phyloP scores from a whole-genome alignment of 1,284 basidiomycete species.

The Sanguinoderma infundibulare region DNA sequence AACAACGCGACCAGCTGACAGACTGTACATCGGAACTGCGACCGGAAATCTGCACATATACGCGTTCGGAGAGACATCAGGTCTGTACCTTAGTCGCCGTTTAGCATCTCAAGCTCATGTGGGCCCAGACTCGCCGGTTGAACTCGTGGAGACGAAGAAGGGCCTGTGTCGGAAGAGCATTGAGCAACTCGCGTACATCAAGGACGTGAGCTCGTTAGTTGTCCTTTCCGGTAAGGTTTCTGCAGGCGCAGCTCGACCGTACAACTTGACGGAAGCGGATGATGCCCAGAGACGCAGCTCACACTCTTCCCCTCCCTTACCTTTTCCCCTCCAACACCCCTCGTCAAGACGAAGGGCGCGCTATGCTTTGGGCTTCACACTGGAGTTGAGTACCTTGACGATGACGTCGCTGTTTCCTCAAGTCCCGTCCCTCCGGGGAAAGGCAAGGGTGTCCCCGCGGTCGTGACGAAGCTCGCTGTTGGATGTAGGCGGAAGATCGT shows the following conservation, averaged over 20 bases:
- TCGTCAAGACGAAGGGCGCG: constrained; percentile 78
- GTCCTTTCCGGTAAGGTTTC: constrained; percentile 75
- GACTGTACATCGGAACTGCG: constrained; percentile 77
- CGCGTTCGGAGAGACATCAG: constrained; percentile 44
- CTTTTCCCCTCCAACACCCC: constrained; percentile 69
- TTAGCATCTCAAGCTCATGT: constrained; percentile 25
- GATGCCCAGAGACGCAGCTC: constrained; percentile 58
- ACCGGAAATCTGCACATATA: constrained; percentile 76
- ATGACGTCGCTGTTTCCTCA: constrained; percentile 23
- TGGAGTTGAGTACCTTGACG: constrained; percentile 51
- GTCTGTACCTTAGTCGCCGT: too few relatives aligned
- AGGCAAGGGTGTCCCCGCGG: constrained; percentile 54
- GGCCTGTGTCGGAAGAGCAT: constrained; percentile 61
- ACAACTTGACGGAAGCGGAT: neutral
- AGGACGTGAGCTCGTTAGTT: constrained; percentile 82
- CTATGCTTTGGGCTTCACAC: constrained; percentile 82
- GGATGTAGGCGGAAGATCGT: constrained; percentile 88
- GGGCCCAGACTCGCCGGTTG: constrained; percentile 43
- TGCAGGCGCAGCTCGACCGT: neutral
- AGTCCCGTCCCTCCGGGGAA: constrained; percentile 38
- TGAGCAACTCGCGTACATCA: constrained; percentile 86
- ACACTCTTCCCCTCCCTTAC: constrained; percentile 69
- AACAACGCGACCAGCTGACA: constrained; percentile 57
- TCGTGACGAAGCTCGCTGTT: constrained; percentile 81
- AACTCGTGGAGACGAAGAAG: constrained; percentile 71